Evolutionary conservation across 2,329 filamentous ascomycete species (phyloP).

Genomic region (Esteya vermicola): DNA sequence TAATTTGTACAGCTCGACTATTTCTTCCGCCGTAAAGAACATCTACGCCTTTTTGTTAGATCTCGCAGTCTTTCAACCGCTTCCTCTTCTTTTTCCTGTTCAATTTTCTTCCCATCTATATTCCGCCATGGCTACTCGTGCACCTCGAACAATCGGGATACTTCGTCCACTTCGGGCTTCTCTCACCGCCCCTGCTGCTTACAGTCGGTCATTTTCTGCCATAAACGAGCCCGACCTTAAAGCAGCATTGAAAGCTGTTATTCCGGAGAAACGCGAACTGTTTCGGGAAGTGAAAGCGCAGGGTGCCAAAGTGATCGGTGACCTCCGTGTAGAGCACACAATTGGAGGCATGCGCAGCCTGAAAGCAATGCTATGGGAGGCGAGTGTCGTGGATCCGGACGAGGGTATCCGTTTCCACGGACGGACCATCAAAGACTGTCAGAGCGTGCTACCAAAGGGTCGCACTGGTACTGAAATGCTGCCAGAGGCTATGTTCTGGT

Average conservation of each 20-base stretch:
- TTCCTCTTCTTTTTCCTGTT: too few relatives aligned
- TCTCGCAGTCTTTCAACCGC: too few relatives aligned
- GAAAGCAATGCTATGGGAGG: constrained; percentile 98
- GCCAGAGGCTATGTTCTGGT: constrained; percentile 99
- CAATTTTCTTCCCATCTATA: background rate
- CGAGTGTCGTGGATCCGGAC: constrained; percentile 88
- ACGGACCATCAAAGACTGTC: constrained; percentile 95
- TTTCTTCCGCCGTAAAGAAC: background rate
- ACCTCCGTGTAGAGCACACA: constrained; percentile 87
- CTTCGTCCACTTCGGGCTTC: too few relatives aligned
- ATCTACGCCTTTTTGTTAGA: too few relatives aligned
- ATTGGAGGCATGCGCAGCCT: constrained; percentile 95
- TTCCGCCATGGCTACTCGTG: background rate
- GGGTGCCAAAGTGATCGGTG: constrained; percentile 68
- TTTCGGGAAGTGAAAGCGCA: constrained; percentile 87
- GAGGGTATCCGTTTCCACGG: constrained; percentile 98
- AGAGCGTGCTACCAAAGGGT: constrained; percentile 84
- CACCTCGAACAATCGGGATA: too few relatives aligned
- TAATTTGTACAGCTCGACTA: too few relatives aligned
- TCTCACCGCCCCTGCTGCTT: background rate
- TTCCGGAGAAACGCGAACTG: constrained; percentile 86
- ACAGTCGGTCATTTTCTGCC: constrained; percentile 45
- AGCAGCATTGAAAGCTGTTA: constrained; percentile 64
- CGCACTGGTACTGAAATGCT: constrained; percentile 90
- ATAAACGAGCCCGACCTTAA: constrained; percentile 80